These are phyloP conservation scores for Laetiporus sulphureus DNA, from an alignment of 1,284 basidiomycete species.

Conservation along the genomic window DNA sequence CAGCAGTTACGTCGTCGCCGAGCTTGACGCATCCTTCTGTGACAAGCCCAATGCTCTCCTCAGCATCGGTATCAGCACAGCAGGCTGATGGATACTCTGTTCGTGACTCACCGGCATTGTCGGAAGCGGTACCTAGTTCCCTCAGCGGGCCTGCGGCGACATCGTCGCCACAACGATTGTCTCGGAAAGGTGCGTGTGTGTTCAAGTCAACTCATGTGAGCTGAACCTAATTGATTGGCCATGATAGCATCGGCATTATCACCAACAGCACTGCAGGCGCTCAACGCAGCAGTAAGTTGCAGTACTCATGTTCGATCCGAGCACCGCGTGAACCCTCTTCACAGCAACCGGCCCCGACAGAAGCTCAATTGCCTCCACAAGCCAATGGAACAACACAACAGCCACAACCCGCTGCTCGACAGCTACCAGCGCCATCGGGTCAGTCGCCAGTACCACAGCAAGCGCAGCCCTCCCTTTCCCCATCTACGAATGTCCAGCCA, in stretches of 20 bases:
- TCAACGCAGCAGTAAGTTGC: constrained; percentile 15
- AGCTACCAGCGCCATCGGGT: constrained; percentile 22
- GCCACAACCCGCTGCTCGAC: constrained; percentile 9
- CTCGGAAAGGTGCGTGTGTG: constrained; percentile 22
- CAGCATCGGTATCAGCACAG: constrained; percentile 61
- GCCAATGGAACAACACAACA: constrained; percentile 17
- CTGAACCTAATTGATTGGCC: too few species aligned
- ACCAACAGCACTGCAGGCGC: constrained; percentile 16
- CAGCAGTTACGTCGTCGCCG: constrained; percentile 56
- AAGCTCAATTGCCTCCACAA: constrained; percentile 13
- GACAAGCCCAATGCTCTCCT: constrained; percentile 72
- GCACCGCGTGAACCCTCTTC: constrained; percentile 8
- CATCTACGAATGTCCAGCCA: constrained; percentile 18
- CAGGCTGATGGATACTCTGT: constrained; percentile 62
- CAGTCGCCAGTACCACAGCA: constrained; percentile 58
- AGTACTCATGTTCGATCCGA: constrained; percentile 5
- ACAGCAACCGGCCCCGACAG: constrained; percentile 24
- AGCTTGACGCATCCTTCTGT: constrained; percentile 75
- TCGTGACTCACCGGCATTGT: constrained; percentile 63
- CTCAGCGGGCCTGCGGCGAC: constrained; percentile 45
- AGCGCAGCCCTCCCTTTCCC: constrained; percentile 39
- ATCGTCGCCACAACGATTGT: constrained; percentile 41
- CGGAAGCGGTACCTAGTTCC: constrained; percentile 57
- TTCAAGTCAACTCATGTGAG: too few species aligned
- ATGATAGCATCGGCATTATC: constrained; percentile 20